Base-by-base conservation (phyloP, 352 stramenopile species). In the Pythium aristosporum region DNA sequence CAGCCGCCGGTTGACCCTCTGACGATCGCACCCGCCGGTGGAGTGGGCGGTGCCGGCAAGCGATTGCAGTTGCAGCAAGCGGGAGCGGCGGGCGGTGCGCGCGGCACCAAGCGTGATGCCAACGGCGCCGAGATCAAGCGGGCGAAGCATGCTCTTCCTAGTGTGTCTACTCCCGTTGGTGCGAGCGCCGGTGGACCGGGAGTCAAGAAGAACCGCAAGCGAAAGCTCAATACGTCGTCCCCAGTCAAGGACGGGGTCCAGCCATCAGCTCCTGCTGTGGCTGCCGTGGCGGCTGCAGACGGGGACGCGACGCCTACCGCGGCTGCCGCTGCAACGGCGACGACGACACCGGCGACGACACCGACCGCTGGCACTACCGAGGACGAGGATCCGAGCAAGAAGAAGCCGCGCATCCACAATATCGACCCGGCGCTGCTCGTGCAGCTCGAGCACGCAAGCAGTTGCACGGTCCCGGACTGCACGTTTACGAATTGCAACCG, bases 321-420 rank as follows among this genome's bases (percentile, higher is more conserved):
- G 15, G 18, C 46, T 9, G 44, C 43, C 12, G 20, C 34, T 2
- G 43, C 68, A 50, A 15, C 57, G 15, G 55, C 58, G 47, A 7
- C 48, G 1, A 36, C 54, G 16, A 18, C 39, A 21, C 25, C 11
- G n/a, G 32, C 28, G 28, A 54, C 42, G 5, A 46, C 30, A 1
- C 28, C 56, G 34, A 43, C 30, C 10, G 47, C 46, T 18, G 36
- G 18, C 10, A 2, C 56, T 32, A 23, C 34, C 16, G 54, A 47
- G 2, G 60, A 85, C 23, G 87, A 94, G 16, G 91, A 98, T 32
- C 88, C 97, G 57, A 83, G 80, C 52, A 98, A 98, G 74, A 97
- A 99, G 69, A 79, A 86, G 48, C 75, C 88, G 46, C 83, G 87
- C 37, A 95, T 92, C 48, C 79, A 96, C 71, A 90, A 94, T 61